Percentiles rank a stretch among this genome's conserved stretches.
Evolutionary conservation across 371 early-diverging fungal genomes (phyloP).

Genomic region (Saksenaea vasiformis): DNA sequence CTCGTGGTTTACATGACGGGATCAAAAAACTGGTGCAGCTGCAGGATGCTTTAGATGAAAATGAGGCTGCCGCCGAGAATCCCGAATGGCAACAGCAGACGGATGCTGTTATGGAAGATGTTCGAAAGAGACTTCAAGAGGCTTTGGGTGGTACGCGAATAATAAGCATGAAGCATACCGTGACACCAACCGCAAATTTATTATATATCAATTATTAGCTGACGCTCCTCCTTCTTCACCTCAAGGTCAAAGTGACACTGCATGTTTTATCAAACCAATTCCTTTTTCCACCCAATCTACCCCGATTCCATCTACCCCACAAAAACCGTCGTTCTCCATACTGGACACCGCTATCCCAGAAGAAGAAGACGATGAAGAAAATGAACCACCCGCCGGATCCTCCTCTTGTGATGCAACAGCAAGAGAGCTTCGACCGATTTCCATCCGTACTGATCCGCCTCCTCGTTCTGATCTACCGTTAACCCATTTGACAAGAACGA

Average conservation of each 20-base stretch:
- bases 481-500: background rate
- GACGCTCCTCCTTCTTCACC: background rate
- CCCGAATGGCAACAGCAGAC: conserved; percentile 24
- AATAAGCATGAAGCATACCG: conserved; percentile 1
- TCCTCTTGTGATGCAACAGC: background rate
- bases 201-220: conserved; percentile 5
- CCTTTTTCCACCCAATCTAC: background rate
- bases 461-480: background rate
- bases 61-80: conserved; percentile 9
- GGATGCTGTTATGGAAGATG: conserved; percentile 25
- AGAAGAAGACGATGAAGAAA: background rate
- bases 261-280: background rate
- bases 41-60: conserved; percentile 23
- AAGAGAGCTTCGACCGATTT: background rate
- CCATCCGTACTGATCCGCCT: background rate
- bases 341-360: background rate
- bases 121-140: conserved; percentile 22
- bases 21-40: conserved; percentile 22
- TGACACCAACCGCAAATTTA: conserved; percentile 4
- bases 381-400: background rate
- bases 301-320: background rate
- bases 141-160: conserved; percentile 21
- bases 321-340: background rate
- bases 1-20: conserved; percentile 13
- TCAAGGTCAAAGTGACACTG: background rate